Percentiles rank a stretch among this genome's conserved stretches.
These are phyloP conservation scores for Ammopiptanthus mongolicus DNA, from an alignment of 306 rosid genomes.

Conservation along the genomic window DNA sequence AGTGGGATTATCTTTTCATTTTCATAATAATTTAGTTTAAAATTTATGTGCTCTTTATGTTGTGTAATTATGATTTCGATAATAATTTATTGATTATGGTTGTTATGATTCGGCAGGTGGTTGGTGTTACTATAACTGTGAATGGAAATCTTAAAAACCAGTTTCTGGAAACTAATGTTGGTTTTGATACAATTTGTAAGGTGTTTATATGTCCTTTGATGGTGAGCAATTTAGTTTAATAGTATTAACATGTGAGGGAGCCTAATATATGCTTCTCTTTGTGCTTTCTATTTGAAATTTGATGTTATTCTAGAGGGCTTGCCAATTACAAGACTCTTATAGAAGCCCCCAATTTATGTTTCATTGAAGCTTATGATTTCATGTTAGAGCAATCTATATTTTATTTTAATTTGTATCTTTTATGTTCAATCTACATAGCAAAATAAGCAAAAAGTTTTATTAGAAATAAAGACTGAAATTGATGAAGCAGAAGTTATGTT, in stretches of 20 bases:
- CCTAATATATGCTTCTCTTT: no score
- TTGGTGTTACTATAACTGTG: conserved; percentile 95
- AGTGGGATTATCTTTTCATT: not conserved
- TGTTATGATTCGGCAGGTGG: conserved; percentile 57
- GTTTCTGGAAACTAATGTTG: conserved; percentile 92
- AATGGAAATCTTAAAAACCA: conserved; percentile 97
- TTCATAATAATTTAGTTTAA: not conserved
- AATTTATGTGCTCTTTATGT: not conserved
- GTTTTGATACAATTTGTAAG: conserved; percentile 96
- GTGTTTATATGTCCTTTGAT: conserved; percentile 33
- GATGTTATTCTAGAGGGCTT: no score
- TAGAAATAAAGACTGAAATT: no score
- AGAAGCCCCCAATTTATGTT: no score
- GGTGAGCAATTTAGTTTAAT: not conserved
- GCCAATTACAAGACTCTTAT: no score
- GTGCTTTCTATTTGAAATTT: no score
- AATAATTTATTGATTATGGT: not conserved
- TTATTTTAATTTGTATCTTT: no score
- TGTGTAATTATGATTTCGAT: not conserved
- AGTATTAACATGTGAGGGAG: not conserved
- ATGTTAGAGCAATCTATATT: no score
- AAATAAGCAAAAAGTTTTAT: no score
- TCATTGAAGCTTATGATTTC: no score
- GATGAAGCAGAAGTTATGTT: no score
- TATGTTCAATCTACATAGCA: no score